Percentiles rank a stretch among this genome's conserved stretches.
Evolutionary conservation across 345 rosid species (phyloP).

Genomic region (Adansonia digitata): DNA sequence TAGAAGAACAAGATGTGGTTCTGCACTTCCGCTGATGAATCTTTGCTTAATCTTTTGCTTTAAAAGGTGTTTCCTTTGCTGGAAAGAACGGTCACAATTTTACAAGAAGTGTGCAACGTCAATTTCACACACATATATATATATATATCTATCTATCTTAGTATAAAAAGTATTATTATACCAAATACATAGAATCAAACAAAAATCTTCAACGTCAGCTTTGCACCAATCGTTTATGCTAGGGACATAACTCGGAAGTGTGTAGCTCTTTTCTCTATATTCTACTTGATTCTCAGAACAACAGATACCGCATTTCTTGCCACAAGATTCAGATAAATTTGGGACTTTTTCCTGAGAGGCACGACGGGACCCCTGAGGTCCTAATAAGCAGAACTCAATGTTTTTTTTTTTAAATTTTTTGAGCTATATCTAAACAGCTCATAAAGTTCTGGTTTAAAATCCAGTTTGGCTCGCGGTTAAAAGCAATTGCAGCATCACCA

Average conservation of each 20-base stretch:
- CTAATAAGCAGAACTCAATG: background rate
- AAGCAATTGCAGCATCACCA: background rate
- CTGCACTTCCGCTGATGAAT: background rate
- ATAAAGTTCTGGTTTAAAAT: background rate
- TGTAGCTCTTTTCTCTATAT: background rate
- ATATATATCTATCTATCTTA: background rate
- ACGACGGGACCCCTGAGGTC: background rate
- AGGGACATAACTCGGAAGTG: background rate
- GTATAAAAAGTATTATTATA: background rate
- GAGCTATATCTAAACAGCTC: background rate
- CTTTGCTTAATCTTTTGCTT: too few relatives aligned
- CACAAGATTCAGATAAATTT: background rate
- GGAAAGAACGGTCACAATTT: conserved; percentile 3
- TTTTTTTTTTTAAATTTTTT: too few relatives aligned
- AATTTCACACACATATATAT: background rate
- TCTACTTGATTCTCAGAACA: background rate
- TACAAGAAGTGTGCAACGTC: background rate
- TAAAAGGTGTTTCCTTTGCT: background rate
- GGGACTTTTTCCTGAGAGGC: background rate
- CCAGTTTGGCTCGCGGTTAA: background rate
- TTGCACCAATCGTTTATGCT: background rate
- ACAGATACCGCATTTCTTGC: background rate
- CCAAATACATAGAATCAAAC: background rate
- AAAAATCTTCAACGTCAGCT: too few relatives aligned
- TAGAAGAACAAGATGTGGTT: background rate